phyloP scores from a whole-genome alignment of 768 basidiomycete species.

The Harrya chromipes region DNA sequence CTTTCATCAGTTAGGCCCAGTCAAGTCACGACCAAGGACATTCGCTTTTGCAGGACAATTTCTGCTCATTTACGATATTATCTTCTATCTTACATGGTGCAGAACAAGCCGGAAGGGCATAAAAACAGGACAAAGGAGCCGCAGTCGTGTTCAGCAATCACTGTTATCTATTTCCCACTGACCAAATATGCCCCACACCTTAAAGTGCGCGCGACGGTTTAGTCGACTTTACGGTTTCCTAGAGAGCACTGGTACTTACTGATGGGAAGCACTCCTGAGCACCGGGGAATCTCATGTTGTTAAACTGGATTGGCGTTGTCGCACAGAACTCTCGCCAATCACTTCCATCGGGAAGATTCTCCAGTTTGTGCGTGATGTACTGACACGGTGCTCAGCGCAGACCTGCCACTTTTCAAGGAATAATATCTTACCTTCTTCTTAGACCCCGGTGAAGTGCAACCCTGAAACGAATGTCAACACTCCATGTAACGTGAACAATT shows the following conservation, averaged over 20 bases:
- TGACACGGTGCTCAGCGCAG: constrained; percentile 7
- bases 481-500: not conserved
- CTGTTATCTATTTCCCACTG: constrained; percentile 26
- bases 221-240: not conserved
- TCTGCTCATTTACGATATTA: too few relatives aligned
- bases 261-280: constrained; percentile 15
- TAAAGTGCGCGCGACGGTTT: not conserved
- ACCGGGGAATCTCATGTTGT: constrained; percentile 19
- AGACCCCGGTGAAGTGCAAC: constrained; percentile 23
- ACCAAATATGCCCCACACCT: constrained; percentile 24
- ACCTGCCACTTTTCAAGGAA: not conserved
- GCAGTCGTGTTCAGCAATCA: constrained; percentile 9
- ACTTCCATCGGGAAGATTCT: constrained; percentile 20
- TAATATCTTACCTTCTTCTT: constrained; percentile 14
- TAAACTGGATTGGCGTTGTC: constrained; percentile 31
- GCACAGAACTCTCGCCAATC: constrained; percentile 36
- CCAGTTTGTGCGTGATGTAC: constrained; percentile 26
- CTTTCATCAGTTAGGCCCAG: too few relatives aligned
- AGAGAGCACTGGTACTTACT: constrained; percentile 9
- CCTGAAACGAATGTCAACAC: constrained; percentile 11
- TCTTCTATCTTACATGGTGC: too few relatives aligned
- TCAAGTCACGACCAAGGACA: too few relatives aligned
- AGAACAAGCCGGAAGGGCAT: too few relatives aligned
- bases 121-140: too few relatives aligned
- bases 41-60: too few relatives aligned